A percentile compares a stretch with the other conserved stretches of the same genome.
These are phyloP conservation scores for Cystofilobasidium macerans DNA, from an alignment of 768 basidiomycete genomes.

Conservation along the genomic window DNA sequence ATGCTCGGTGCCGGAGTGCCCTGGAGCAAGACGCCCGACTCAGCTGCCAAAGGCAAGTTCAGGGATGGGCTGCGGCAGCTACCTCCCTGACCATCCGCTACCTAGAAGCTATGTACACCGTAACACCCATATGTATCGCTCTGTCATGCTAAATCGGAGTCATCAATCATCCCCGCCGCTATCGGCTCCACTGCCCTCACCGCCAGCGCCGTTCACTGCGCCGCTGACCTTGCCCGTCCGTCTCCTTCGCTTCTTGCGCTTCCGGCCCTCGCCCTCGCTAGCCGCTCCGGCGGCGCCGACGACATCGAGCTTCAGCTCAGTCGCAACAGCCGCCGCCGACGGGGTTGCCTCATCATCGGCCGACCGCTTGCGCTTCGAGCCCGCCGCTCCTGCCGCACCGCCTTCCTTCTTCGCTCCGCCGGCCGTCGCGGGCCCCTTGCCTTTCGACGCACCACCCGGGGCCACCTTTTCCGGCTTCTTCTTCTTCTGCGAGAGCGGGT, in stretches of 20 bases:
- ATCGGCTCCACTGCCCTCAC: slow-evolving; percentile 6
- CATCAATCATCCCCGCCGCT: slow-evolving; percentile 9
- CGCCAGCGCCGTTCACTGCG: neutral
- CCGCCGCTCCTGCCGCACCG: slow-evolving; percentile 11
- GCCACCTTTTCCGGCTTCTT: slow-evolving; percentile 44
- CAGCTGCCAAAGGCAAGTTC: too few species aligned
- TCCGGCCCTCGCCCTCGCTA: slow-evolving; percentile 23
- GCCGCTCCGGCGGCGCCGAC: slow-evolving; percentile 17
- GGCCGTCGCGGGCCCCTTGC: neutral
- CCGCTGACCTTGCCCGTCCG: slow-evolving; percentile 8
- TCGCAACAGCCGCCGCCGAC: neutral
- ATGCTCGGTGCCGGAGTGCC: neutral
- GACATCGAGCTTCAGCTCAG: slow-evolving; percentile 5
- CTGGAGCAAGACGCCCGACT: too few species aligned
- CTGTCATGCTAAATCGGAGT: too few species aligned
- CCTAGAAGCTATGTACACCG: too few species aligned
- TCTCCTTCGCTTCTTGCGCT: slow-evolving; percentile 24
- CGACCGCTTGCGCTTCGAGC: slow-evolving; percentile 13
- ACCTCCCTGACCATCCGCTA: too few species aligned
- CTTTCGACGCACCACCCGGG: neutral
- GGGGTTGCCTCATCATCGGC: slow-evolving; percentile 7
- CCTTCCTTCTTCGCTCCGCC: slow-evolving; percentile 18
- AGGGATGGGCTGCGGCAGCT: too few species aligned
- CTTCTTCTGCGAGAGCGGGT: slow-evolving; percentile 87
- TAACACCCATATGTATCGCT: too few species aligned